phyloP scores from a whole-genome alignment of 139 green algal genomes.

The Penium margaritaceum region DNA sequence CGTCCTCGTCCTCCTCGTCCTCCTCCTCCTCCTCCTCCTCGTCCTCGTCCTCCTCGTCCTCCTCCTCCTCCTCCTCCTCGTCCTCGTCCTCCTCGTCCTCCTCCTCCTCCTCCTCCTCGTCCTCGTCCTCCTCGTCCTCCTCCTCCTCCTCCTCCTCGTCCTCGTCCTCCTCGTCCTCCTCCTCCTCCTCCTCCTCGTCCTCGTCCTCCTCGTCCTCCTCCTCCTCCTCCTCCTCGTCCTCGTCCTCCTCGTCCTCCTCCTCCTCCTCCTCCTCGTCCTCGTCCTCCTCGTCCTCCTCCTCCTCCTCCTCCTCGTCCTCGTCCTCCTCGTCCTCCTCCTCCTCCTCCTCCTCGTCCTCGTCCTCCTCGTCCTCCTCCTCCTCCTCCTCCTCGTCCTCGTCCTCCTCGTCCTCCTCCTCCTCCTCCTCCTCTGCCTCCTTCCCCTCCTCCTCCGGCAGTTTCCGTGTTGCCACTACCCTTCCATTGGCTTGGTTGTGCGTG shows the following conservation, averaged over 20 bases:
- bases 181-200: not conserved
- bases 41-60: not conserved
- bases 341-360: not conserved
- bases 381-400: not conserved
- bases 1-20: not conserved
- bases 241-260: not conserved
- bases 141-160: not conserved
- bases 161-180: not conserved
- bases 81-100: not conserved
- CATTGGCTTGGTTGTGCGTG: too few relatives aligned
- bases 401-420: too few relatives aligned
- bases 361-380: not conserved
- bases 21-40: conserved; percentile 2
- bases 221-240: not conserved
- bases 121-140: not conserved
- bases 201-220: not conserved
- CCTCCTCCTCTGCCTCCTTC: too few relatives aligned
- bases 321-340: not conserved
- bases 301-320: not conserved
- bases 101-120: not conserved
- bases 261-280: not conserved
- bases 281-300: not conserved
- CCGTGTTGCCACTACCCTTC: too few relatives aligned
- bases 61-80: not conserved
- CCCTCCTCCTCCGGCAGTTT: too few relatives aligned